A percentile compares a stretch with the other conserved stretches of the same genome.
Conservation (phyloP, 768 basidiomycete genomes). For the Coprinellus micaceus region DNA sequence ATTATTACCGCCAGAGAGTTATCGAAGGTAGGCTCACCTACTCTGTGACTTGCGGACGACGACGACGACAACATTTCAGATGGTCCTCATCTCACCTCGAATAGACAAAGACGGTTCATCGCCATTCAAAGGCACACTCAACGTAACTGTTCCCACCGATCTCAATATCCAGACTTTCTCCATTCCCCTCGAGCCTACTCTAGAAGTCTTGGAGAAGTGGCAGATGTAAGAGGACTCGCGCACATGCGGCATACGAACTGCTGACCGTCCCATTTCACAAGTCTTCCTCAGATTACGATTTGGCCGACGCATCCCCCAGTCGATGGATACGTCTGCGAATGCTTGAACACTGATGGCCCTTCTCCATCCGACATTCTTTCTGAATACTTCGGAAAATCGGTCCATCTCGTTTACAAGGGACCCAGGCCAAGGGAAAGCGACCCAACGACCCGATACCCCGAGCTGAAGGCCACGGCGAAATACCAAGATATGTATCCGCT, state of each 20-base stretch:
- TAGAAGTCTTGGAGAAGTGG: conserved; percentile 51
- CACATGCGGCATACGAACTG: background rate
- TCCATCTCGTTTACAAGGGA: conserved; percentile 68
- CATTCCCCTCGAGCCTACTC: conserved; percentile 54
- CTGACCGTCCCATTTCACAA: conserved; percentile 19
- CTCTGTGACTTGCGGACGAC: background rate
- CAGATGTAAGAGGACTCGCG: conserved; percentile 40
- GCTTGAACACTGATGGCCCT: conserved; percentile 28
- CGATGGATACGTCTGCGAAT: conserved; percentile 66
- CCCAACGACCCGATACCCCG: conserved; percentile 53
- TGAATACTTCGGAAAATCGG: conserved; percentile 55
- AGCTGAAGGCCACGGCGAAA: conserved; percentile 50
- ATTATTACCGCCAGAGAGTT: conserved; percentile 69
- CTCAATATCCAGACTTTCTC: conserved; percentile 55
- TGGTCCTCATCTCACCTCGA: conserved; percentile 61
- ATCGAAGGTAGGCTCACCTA: conserved; percentile 42
- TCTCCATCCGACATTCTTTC: conserved; percentile 57
- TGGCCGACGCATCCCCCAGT: conserved; percentile 41
- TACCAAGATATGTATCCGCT: conserved; percentile 76
- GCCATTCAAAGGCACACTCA: conserved; percentile 45
- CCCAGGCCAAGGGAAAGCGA: conserved; percentile 46
- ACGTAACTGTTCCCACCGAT: conserved; percentile 57
- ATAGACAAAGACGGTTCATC: conserved; percentile 45
- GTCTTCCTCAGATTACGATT: conserved; percentile 51
- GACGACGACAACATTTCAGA: conserved; percentile 32